Conservation (phyloP, 306 rosid species). For the Fagus sylvatica region DNA sequence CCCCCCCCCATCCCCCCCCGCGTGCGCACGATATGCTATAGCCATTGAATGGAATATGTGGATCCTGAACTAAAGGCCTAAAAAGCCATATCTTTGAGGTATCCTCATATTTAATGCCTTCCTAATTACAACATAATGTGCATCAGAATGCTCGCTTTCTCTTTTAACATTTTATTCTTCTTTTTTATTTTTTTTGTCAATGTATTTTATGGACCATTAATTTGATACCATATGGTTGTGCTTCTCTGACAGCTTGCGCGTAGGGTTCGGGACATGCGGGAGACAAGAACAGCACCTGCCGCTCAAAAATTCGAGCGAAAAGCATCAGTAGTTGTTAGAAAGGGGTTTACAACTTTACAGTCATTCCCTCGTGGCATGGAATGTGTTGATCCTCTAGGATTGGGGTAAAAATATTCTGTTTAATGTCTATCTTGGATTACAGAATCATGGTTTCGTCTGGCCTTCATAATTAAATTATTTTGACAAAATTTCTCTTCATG, state of each 20-base stretch:
- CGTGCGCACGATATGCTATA: too few relatives aligned
- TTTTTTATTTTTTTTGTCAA: too few relatives aligned
- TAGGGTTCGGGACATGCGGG: slow-evolving; percentile 98
- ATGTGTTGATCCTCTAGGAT: slow-evolving; percentile 89
- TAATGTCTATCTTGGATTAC: slow-evolving; percentile 27
- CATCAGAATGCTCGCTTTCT: not conserved
- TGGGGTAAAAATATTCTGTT: slow-evolving; percentile 61
- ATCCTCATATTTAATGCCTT: not conserved
- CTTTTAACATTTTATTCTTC: slow-evolving; percentile 12
- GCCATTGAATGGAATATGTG: too few relatives aligned
- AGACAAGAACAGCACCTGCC: slow-evolving; percentile 87
- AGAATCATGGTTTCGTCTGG: slow-evolving; percentile 12
- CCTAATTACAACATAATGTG: not conserved
- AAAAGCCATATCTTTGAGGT: not conserved
- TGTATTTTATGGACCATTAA: slow-evolving; percentile 18
- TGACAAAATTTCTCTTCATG: not conserved
- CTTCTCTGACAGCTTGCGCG: slow-evolving; percentile 84
- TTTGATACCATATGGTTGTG: slow-evolving; percentile 46
- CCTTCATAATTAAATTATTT: slow-evolving; percentile 8
- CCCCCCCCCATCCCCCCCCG: too few relatives aligned
- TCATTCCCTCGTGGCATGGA: slow-evolving; percentile 98
- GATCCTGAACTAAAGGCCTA: not conserved
- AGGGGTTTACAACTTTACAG: slow-evolving; percentile 69
- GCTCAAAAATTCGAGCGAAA: slow-evolving; percentile 75
- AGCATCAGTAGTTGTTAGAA: slow-evolving; percentile 43